These are phyloP conservation scores for Ustilago hordei DNA, from an alignment of 1,284 basidiomycete species.

Conservation along the genomic window DNA sequence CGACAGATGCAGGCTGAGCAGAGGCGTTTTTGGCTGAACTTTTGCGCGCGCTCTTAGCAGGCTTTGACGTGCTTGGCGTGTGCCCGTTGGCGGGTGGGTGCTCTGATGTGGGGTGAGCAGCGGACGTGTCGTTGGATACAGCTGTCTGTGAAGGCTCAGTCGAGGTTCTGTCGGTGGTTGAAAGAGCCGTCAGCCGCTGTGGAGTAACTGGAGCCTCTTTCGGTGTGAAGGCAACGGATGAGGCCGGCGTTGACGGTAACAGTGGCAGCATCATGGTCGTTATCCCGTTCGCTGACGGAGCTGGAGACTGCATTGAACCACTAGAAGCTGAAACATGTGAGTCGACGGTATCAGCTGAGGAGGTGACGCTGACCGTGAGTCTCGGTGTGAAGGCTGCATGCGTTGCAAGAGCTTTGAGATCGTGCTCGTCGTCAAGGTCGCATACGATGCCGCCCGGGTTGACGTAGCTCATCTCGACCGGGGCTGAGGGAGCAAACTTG, in stretches of 20 bases:
- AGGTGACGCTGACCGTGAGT: constrained; percentile 41
- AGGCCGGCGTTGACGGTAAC: not conserved
- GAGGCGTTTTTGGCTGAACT: not conserved
- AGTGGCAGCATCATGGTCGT: not conserved
- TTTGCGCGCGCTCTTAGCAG: not conserved
- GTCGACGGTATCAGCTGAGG: not conserved
- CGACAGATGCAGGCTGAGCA: not conserved
- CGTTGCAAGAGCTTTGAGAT: constrained; percentile 51
- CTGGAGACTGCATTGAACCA: not conserved
- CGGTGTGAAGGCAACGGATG: not conserved
- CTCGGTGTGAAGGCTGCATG: constrained; percentile 44
- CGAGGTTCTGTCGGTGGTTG: not conserved
- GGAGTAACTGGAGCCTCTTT: constrained; percentile 1
- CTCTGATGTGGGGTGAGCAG: not conserved
- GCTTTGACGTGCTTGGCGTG: not conserved
- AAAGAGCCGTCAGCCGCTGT: not conserved
- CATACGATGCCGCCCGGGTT: constrained; percentile 50
- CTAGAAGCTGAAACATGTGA: not conserved
- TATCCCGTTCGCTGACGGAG: constrained; percentile 2
- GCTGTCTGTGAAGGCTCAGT: not conserved
- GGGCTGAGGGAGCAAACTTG: constrained; percentile 19
- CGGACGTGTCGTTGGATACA: not conserved
- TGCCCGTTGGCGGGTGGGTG: constrained; percentile 5
- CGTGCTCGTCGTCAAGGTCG: constrained; percentile 54
- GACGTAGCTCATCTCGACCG: constrained; percentile 50